phyloP scores from a whole-genome alignment of 2,329 filamentous ascomycete species.

The Cylindrodendrum hubeiense region DNA sequence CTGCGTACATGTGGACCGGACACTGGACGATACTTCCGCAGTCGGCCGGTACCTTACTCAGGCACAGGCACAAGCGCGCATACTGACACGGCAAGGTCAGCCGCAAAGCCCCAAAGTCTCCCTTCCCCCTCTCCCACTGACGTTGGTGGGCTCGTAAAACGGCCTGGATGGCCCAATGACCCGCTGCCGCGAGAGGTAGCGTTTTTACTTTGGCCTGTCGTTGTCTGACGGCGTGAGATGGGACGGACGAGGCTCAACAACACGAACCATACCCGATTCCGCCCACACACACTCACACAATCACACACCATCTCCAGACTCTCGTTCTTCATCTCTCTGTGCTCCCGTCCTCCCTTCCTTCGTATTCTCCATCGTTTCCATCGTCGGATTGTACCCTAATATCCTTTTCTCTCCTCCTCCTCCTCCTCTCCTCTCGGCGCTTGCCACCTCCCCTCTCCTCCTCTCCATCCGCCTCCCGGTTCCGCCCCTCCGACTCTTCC shows the following conservation, averaged over 20 bases:
- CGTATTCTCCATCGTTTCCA: background rate
- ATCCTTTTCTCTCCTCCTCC: background rate
- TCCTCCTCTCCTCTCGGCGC: background rate
- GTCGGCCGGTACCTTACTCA: slow-evolving; percentile 1
- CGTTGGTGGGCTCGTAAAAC: slow-evolving; percentile 24
- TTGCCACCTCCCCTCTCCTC: background rate
- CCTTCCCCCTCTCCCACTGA: slow-evolving; percentile 6
- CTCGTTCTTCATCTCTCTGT: background rate
- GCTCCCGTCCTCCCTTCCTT: background rate
- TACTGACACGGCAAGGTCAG: slow-evolving; percentile 6
- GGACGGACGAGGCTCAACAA: slow-evolving; percentile 30
- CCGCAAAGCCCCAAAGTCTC: slow-evolving; percentile 15
- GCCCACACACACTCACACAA: slow-evolving; percentile 25
- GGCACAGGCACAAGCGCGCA: slow-evolving; percentile 13
- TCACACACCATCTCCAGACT: background rate
- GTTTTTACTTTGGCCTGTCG: slow-evolving; percentile 14
- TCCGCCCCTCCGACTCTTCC: background rate
- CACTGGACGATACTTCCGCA: slow-evolving; percentile 1
- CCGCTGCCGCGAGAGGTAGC: background rate
- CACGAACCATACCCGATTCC: slow-evolving; percentile 28
- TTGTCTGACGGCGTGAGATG: slow-evolving; percentile 15
- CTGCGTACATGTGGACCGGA: background rate
- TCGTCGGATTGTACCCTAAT: background rate
- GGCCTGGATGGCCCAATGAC: slow-evolving; percentile 8
- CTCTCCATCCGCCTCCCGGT: background rate